Percentiles rank a stretch among this genome's conserved stretches.
Evolutionary conservation across 257 asterid species (phyloP).

Genomic region (Forsythia suspensa): DNA sequence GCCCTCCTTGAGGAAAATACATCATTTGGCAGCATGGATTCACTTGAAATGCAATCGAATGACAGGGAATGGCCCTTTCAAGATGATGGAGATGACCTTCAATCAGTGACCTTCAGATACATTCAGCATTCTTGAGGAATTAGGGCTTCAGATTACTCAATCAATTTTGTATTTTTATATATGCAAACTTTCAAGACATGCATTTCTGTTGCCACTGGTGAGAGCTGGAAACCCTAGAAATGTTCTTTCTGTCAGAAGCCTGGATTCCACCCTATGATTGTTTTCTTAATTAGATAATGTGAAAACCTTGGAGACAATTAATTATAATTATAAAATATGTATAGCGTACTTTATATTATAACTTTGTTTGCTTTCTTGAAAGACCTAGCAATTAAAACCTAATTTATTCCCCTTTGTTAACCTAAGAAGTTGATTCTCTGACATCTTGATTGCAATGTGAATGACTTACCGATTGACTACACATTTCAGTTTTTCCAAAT

Average conservation of each 20-base stretch:
- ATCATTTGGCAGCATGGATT: conserved; percentile 51
- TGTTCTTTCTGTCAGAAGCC: conserved; percentile 16
- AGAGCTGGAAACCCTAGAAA: conserved; percentile 37
- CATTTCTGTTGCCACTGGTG: conserved; percentile 3
- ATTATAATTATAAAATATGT: conserved; percentile 12
- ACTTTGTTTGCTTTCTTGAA: background rate
- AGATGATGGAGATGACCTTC: conserved; percentile 67
- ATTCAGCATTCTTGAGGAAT: conserved; percentile 30
- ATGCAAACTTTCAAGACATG: background rate
- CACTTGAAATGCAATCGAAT: conserved; percentile 48
- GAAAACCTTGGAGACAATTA: conserved; percentile 5
- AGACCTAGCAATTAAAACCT: background rate
- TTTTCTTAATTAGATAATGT: conserved; percentile 1
- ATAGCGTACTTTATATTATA: conserved; percentile 11
- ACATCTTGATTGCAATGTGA: background rate
- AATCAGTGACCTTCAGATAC: conserved; percentile 68
- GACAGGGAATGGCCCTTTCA: conserved; percentile 51
- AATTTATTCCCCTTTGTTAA: background rate
- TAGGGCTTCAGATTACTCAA: conserved; percentile 17
- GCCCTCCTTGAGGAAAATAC: conserved; percentile 37
- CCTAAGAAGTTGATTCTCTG: background rate
- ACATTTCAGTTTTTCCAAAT: too few relatives aligned
- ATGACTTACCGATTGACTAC: too few relatives aligned
- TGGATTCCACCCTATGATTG: conserved; percentile 16
- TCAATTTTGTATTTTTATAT: background rate